phyloP scores from a whole-genome alignment of 2,329 filamentous ascomycete species.

The Fusarium pseudonygamai region DNA sequence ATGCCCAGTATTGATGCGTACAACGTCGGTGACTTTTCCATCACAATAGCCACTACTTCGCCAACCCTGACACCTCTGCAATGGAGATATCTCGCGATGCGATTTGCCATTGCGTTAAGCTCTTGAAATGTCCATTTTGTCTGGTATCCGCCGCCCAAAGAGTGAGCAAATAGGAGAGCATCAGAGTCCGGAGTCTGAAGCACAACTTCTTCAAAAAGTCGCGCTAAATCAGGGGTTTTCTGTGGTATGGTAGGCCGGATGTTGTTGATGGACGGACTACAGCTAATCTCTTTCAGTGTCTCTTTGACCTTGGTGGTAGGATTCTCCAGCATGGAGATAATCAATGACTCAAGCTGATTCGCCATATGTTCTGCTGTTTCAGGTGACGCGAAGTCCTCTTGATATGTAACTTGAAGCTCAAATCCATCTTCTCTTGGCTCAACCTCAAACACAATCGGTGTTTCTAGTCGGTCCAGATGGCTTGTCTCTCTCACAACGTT shows the following conservation, averaged over 20 bases:
- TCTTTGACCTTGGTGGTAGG: slow-evolving; percentile 26
- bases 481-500: slow-evolving; percentile 62
- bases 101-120: slow-evolving; percentile 72
- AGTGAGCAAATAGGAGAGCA: slow-evolving; percentile 72
- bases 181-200: slow-evolving; percentile 57
- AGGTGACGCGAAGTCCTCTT: slow-evolving; percentile 59
- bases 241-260: slow-evolving; percentile 45
- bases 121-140: slow-evolving; percentile 68
- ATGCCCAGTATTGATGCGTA: slow-evolving; percentile 80
- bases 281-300: slow-evolving; percentile 39
- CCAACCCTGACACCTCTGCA: slow-evolving; percentile 58
- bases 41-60: slow-evolving; percentile 74
- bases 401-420: slow-evolving; percentile 58
- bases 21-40: slow-evolving; percentile 78
- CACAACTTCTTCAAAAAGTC: slow-evolving; percentile 65
- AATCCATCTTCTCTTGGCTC: slow-evolving; percentile 65
- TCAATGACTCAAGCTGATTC: slow-evolving; percentile 68
- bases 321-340: slow-evolving; percentile 44
- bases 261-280: slow-evolving; percentile 61
- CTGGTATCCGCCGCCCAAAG: slow-evolving; percentile 37
- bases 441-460: slow-evolving; percentile 78
- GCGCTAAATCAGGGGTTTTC: slow-evolving; percentile 56
- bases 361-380: slow-evolving; percentile 66
- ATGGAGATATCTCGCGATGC: slow-evolving; percentile 65
- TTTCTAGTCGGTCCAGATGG: slow-evolving; percentile 78